Conservation (phyloP, 1,139 yeast genomes). For the Suzukiozyma palmioleophila region DNA sequence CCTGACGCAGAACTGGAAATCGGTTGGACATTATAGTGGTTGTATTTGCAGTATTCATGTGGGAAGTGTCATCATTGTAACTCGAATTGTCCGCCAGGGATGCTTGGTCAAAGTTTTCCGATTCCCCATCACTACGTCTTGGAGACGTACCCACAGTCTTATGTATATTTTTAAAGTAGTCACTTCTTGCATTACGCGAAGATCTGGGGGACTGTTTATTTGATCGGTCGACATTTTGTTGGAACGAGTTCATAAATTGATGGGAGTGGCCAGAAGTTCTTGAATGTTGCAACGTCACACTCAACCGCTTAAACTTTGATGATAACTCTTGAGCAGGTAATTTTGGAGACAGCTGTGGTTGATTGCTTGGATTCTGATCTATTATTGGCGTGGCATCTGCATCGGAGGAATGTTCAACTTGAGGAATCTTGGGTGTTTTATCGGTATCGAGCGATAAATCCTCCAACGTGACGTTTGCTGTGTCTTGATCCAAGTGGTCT, state of each 20-base stretch:
- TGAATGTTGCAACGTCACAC: conserved; percentile 34
- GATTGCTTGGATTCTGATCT: not conserved
- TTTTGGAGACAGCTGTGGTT: conserved; percentile 7
- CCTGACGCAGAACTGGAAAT: not conserved
- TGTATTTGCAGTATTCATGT: not conserved
- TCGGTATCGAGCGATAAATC: not conserved
- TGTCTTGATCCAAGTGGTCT: not conserved
- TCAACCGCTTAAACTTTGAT: conserved; percentile 36
- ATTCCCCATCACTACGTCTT: not conserved
- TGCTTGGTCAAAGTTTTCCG: not conserved
- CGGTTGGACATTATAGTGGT: not conserved
- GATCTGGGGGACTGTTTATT: conserved; percentile 5
- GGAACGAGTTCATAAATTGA: conserved; percentile 39
- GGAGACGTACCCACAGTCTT: not conserved
- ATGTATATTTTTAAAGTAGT: conserved; percentile 31
- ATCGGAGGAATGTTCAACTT: not conserved
- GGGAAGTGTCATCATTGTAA: not conserved
- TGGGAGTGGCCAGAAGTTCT: conserved; percentile 38
- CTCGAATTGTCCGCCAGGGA: not conserved
- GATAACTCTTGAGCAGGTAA: conserved; percentile 36
- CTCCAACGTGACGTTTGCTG: not conserved
- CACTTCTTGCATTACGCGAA: conserved; percentile 15
- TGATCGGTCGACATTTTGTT: conserved; percentile 27
- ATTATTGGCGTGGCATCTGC: not conserved
- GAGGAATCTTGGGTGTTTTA: not conserved